A percentile compares a stretch with the other conserved stretches of the same genome.
Evolutionary conservation across 2,329 filamentous ascomycete species (phyloP).

Genomic region (Phaeosphaeria sp.): DNA sequence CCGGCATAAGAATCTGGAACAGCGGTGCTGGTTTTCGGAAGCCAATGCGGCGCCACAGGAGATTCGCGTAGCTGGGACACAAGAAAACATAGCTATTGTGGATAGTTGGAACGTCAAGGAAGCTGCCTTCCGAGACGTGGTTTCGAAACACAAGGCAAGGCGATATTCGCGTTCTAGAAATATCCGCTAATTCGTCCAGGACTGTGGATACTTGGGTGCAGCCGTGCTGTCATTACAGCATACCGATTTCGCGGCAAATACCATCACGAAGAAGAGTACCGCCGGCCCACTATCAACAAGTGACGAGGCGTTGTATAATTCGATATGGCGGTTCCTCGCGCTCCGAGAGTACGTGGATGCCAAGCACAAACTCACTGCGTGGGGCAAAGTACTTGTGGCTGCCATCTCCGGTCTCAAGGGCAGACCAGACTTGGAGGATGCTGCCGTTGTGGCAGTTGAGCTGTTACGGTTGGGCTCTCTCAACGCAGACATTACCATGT

Average conservation of each 20-base stretch:
- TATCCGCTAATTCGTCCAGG: conserved; percentile 24
- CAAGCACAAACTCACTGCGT: conserved; percentile 79
- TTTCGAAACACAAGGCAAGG: conserved; percentile 34
- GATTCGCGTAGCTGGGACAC: conserved; percentile 64
- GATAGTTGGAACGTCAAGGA: conserved; percentile 78
- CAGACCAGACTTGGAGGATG: conserved; percentile 71
- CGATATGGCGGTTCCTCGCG: conserved; percentile 88
- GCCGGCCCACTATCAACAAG: conserved; percentile 62
- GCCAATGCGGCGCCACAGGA: conserved; percentile 47
- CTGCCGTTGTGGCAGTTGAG: conserved; percentile 83
- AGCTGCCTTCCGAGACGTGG: conserved; percentile 56
- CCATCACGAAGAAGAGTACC: conserved; percentile 65
- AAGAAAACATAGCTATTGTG: conserved; percentile 62
- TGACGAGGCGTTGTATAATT: conserved; percentile 75
- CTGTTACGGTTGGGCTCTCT: conserved; percentile 80
- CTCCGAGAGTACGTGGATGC: conserved; percentile 84
- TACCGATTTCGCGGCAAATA: conserved; percentile 71
- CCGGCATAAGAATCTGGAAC: conserved; percentile 76
- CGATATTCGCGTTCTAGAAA: background rate
- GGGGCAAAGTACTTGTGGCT: conserved; percentile 77
- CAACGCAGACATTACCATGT: conserved; percentile 70
- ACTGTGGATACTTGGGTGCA: conserved; percentile 54
- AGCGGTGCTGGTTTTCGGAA: conserved; percentile 79
- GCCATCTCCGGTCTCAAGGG: conserved; percentile 70
- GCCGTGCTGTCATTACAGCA: conserved; percentile 69